Percentiles rank a stretch among this genome's conserved stretches.
Evolutionary conservation across 1,284 basidiomycete genomes (phyloP).

Genomic region (Sanguinoderma infundibulare): DNA sequence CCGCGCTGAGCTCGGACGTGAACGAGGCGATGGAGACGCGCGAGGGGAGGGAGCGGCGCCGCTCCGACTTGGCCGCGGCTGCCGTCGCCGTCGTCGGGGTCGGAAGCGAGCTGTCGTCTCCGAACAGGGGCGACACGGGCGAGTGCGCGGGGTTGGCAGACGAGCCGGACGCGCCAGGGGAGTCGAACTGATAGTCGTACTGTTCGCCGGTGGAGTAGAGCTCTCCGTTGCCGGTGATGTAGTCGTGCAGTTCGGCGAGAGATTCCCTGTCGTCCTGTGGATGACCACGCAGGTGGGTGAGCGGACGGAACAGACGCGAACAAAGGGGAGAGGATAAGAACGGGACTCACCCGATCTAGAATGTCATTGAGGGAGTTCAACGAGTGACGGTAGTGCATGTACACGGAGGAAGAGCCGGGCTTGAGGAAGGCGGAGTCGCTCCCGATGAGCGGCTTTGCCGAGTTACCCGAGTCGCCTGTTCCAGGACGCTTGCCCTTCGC

Average conservation of each 20-base stretch:
- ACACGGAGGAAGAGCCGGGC: slow-evolving; percentile 51
- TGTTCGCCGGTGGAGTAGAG: slow-evolving; percentile 18
- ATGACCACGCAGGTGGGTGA: slow-evolving; percentile 6
- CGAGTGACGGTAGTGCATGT: slow-evolving; percentile 78
- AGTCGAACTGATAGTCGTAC: not conserved
- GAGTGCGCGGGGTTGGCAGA: slow-evolving; percentile 20
- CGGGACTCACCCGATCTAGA: slow-evolving; percentile 61
- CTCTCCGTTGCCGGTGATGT: slow-evolving; percentile 53
- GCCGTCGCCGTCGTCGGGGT: slow-evolving; percentile 8
- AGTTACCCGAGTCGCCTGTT: slow-evolving; percentile 59
- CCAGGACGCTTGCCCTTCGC: slow-evolving; percentile 49
- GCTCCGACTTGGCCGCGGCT: slow-evolving; percentile 46
- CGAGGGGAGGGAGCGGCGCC: slow-evolving; percentile 72
- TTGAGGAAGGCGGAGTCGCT: slow-evolving; percentile 52
- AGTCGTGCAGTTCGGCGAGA: slow-evolving; percentile 73
- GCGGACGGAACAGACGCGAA: not conserved
- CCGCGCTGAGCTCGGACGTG: slow-evolving; percentile 48
- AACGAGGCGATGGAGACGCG: slow-evolving; percentile 65
- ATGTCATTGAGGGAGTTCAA: slow-evolving; percentile 78
- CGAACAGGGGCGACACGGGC: slow-evolving; percentile 15
- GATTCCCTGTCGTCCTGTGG: slow-evolving; percentile 72
- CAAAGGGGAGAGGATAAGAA: not conserved
- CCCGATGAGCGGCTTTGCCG: slow-evolving; percentile 48
- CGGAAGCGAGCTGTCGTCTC: slow-evolving; percentile 20
- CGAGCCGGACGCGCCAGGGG: slow-evolving; percentile 21